These are phyloP conservation scores for Candida andamanensis DNA, from an alignment of 805 yeast species.

Conservation along the genomic window DNA sequence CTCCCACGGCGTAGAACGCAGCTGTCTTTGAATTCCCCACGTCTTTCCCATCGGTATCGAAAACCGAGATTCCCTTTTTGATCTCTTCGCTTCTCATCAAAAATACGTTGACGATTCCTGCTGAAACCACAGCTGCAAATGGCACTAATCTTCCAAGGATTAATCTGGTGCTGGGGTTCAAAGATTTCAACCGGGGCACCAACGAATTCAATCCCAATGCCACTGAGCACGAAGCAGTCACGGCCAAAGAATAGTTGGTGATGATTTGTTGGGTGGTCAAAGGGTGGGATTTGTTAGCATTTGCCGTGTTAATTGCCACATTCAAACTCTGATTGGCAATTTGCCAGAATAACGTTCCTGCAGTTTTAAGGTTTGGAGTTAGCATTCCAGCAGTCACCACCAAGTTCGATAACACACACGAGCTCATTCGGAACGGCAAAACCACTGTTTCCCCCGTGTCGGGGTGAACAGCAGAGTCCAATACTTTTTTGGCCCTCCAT, in stretches of 20 bases:
- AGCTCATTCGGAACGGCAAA: constrained; percentile 95
- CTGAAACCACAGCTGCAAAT: constrained; percentile 97
- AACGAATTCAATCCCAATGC: constrained; percentile 88
- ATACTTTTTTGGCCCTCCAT: constrained; percentile 82
- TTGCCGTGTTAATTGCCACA: constrained; percentile 95
- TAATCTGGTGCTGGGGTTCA: constrained; percentile 66
- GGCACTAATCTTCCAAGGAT: constrained; percentile 87
- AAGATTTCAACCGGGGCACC: constrained; percentile 75
- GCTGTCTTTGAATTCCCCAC: constrained; percentile 73
- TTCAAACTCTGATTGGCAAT: constrained; percentile 94
- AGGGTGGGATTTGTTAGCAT: constrained; percentile 93
- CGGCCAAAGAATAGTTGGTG: constrained; percentile 82
- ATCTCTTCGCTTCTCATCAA: constrained; percentile 95
- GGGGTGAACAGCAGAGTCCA: constrained; percentile 94
- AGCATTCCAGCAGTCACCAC: constrained; percentile 98
- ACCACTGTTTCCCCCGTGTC: constrained; percentile 92
- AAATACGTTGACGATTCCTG: constrained; percentile 94
- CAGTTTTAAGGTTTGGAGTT: constrained; percentile 85
- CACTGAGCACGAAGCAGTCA: constrained; percentile 89
- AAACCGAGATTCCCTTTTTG: constrained; percentile 74
- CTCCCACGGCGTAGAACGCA: constrained; percentile 91
- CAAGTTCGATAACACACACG: constrained; percentile 87
- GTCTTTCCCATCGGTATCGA: constrained; percentile 56
- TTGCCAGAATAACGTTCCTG: constrained; percentile 96
- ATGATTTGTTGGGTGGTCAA: constrained; percentile 71